Conservation (phyloP, 768 basidiomycete species). For the Phallus indusiatus region DNA sequence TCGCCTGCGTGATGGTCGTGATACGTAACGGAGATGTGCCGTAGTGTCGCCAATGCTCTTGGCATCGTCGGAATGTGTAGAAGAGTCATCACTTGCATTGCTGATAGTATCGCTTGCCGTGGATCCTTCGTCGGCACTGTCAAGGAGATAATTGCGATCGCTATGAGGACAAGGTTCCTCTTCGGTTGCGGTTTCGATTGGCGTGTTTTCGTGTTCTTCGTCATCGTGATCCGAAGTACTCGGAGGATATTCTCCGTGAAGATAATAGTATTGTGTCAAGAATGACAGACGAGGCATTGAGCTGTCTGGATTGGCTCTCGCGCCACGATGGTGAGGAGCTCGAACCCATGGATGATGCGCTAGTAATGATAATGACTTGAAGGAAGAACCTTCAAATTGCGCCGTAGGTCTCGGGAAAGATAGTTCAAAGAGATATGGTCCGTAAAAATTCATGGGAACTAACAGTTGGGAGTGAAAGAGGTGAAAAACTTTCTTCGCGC, state of each 20-base stretch:
- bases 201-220: neutral
- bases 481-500: neutral
- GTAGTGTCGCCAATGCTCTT: neutral
- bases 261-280: neutral
- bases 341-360: neutral
- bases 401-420: neutral
- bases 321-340: neutral
- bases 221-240: neutral
- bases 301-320: neutral
- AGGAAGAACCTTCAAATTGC: neutral
- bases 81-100: neutral
- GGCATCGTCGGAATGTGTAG: neutral
- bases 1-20: neutral
- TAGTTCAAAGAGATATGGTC: neutral
- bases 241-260: neutral
- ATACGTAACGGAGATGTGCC: too few relatives aligned
- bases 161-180: neutral
- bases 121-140: neutral
- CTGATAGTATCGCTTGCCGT: neutral
- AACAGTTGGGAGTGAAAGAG: neutral
- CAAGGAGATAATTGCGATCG: neutral
- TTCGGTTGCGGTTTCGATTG: neutral
- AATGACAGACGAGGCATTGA: neutral
- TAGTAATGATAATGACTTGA: neutral
- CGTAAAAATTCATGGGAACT: neutral